Conservation (phyloP, 2,329 filamentous ascomycete species). For the Tolypocladium guangdongense region DNA sequence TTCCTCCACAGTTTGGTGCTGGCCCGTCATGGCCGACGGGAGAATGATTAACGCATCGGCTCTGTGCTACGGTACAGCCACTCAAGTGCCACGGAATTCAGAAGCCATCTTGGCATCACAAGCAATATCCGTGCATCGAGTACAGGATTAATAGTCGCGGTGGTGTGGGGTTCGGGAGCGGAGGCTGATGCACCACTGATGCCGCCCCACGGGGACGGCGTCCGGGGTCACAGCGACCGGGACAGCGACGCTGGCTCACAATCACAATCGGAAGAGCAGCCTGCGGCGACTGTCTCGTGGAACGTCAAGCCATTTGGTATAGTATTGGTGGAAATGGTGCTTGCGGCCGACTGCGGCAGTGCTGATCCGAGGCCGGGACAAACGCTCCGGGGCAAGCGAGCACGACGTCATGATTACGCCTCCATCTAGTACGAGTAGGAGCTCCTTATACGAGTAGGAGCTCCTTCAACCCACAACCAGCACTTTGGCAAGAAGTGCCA, state of each 20-base stretch:
- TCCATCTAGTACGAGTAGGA: no score
- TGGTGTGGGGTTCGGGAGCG: no score
- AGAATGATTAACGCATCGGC: background rate
- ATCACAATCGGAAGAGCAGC: background rate
- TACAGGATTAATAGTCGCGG: no score
- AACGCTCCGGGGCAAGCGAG: background rate
- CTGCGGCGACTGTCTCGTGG: background rate
- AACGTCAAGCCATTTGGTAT: background rate
- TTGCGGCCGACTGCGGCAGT: background rate
- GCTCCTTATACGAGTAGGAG: no score
- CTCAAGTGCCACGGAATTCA: background rate
- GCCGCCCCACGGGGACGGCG: background rate
- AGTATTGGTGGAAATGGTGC: background rate
- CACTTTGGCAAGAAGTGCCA: background rate
- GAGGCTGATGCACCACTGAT: no score
- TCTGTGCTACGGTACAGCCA: background rate
- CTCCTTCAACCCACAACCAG: background rate
- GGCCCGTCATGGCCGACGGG: background rate
- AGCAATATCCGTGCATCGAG: background rate
- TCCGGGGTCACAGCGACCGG: no score
- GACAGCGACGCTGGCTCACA: background rate
- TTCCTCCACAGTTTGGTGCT: background rate
- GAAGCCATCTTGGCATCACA: no score
- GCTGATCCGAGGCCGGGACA: background rate
- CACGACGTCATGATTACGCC: background rate